Evolutionary conservation across 1,284 basidiomycete genomes (phyloP).

Genomic region (Marasmius tenuissimus): DNA sequence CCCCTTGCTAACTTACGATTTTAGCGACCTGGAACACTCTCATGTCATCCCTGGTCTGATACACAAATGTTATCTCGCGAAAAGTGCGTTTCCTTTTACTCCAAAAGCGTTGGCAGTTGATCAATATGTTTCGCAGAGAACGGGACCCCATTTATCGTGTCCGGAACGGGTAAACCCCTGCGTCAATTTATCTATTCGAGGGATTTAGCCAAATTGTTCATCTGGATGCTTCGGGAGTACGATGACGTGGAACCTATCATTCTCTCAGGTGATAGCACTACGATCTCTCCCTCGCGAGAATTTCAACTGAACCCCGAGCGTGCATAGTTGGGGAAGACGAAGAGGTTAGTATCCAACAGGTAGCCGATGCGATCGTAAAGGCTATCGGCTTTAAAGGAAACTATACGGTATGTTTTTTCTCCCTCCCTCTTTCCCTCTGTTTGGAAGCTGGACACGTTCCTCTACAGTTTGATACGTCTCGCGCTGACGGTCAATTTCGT

Average conservation of each 20-base stretch:
- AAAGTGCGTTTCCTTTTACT: conserved; percentile 50
- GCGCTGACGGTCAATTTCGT: conserved; percentile 86
- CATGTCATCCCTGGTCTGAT: conserved; percentile 91
- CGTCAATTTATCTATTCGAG: conserved; percentile 94
- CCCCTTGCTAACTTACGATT: conserved; percentile 7
- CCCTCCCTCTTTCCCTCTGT: neutral
- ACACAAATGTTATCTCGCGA: conserved; percentile 86
- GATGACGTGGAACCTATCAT: conserved; percentile 88
- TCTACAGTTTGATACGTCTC: conserved; percentile 63
- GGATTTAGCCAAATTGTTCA: conserved; percentile 89
- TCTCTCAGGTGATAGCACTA: conserved; percentile 60
- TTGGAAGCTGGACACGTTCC: neutral
- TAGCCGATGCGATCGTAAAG: conserved; percentile 82
- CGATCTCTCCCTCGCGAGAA: neutral
- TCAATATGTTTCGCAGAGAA: conserved; percentile 55
- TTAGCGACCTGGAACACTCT: conserved; percentile 80
- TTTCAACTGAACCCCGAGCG: neutral
- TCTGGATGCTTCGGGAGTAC: conserved; percentile 89
- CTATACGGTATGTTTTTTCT: conserved; percentile 50
- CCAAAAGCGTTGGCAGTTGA: neutral
- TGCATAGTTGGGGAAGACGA: conserved; percentile 80
- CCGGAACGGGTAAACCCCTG: conserved; percentile 84
- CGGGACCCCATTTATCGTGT: conserved; percentile 77
- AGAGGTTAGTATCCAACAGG: conserved; percentile 85
- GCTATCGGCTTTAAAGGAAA: conserved; percentile 75